These are phyloP conservation scores for Ampelocalamus luodianensis DNA, from an alignment of 176 grass and related monocot species.

Conservation along the genomic window DNA sequence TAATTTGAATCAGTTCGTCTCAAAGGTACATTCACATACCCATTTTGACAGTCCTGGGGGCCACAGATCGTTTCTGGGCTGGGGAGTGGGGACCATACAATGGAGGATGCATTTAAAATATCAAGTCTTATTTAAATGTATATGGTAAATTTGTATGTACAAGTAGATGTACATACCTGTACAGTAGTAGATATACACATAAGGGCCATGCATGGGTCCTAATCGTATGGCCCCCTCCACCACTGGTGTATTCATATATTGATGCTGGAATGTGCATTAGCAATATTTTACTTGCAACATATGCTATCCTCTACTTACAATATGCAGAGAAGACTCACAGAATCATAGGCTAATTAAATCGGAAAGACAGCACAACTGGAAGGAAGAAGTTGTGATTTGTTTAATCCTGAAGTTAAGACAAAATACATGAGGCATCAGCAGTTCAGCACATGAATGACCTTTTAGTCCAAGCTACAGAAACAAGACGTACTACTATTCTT, in stretches of 20 bases:
- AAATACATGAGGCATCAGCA: conserved; percentile 28
- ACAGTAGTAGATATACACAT: not conserved
- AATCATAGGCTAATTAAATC: conserved; percentile 53
- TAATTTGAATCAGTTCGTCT: conserved; percentile 46
- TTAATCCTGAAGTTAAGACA: conserved; percentile 41
- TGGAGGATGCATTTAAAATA: conserved; percentile 38
- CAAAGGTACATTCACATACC: conserved; percentile 7
- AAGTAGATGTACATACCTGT: not conserved
- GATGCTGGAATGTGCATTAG: conserved; percentile 32
- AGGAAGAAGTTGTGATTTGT: conserved; percentile 26
- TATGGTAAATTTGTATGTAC: conserved; percentile 15
- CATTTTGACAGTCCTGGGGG: conserved; percentile 14
- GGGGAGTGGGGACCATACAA: conserved; percentile 15
- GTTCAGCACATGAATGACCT: conserved; percentile 39
- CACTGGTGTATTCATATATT: not conserved
- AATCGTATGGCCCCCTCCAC: conserved; percentile 2
- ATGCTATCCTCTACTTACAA: conserved; percentile 37
- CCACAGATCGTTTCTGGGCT: not conserved
- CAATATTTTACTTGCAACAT: conserved; percentile 39
- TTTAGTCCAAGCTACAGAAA: conserved; percentile 40
- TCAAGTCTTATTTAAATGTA: conserved; percentile 27
- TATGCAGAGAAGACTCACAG: conserved; percentile 36
- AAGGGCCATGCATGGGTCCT: not conserved
- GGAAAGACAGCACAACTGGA: conserved; percentile 19
- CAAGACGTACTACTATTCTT: conserved; percentile 22